Evolutionary conservation across 2,329 filamentous ascomycete genomes (phyloP).

Genomic region (Cryphonectria japonica): DNA sequence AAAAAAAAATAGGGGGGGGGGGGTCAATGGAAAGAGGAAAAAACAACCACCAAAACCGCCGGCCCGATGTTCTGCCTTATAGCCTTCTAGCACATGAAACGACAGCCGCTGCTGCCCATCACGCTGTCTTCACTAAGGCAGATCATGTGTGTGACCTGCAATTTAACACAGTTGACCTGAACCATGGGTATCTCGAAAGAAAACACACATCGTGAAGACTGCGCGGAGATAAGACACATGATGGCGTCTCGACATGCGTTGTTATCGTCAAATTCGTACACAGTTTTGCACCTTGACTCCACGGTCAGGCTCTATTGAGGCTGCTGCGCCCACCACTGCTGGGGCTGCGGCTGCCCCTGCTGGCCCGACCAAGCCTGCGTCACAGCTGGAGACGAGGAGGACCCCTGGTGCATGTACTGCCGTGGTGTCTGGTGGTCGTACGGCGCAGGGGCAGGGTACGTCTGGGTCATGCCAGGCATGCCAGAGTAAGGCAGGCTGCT

Average conservation of each 20-base stretch:
- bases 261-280: constrained; percentile 7
- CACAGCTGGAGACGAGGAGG: constrained; percentile 53
- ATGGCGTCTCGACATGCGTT: neutral
- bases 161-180: neutral
- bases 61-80: neutral
- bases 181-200: constrained; percentile 11
- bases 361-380: constrained; percentile 61
- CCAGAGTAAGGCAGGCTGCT: constrained; percentile 63
- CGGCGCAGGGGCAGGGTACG: constrained; percentile 59
- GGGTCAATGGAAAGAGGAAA: too few relatives aligned
- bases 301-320: constrained; percentile 43
- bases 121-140: neutral
- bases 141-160: neutral
- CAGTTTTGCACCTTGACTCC: neutral
- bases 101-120: constrained; percentile 5
- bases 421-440: constrained; percentile 66
- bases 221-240: neutral
- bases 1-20: neutral
- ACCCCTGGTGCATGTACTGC: constrained; percentile 69
- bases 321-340: constrained; percentile 60
- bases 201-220: constrained; percentile 11
- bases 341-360: constrained; percentile 64
- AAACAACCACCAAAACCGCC: neutral
- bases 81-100: neutral
- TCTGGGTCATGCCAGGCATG: constrained; percentile 64